Conservation (phyloP, 129 eudicot genomes). For the Chrysanthemum seticuspe region DNA sequence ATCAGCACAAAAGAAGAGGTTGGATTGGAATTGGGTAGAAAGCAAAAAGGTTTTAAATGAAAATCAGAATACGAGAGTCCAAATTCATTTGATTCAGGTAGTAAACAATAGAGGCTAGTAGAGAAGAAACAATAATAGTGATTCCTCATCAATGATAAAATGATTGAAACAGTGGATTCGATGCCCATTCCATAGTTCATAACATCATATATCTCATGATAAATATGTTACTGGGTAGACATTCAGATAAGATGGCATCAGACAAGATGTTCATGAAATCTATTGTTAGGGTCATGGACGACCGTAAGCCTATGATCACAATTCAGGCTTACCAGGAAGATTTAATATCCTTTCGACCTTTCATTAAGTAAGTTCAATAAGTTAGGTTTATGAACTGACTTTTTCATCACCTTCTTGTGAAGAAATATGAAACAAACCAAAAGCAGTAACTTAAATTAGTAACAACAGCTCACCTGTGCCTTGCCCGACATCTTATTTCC, state of each 20-base stretch:
- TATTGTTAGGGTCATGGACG: no score
- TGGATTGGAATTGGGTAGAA: background rate
- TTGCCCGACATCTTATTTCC: conserved; percentile 40
- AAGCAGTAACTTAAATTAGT: background rate
- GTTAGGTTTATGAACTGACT: no score
- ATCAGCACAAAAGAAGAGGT: background rate
- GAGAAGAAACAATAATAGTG: background rate
- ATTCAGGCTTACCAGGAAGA: no score
- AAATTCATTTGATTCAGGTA: no score
- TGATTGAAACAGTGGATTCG: background rate
- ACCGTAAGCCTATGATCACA: no score
- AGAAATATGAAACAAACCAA: conserved; percentile 4
- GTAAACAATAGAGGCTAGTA: no score
- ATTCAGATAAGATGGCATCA: background rate
- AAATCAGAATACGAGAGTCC: no score
- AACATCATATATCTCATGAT: background rate
- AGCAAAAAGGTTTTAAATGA: no score
- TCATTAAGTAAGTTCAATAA: no score
- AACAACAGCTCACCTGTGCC: conserved; percentile 26
- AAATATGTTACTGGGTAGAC: background rate
- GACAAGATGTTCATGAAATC: background rate
- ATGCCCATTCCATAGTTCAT: background rate
- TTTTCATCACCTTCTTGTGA: background rate
- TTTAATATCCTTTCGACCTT: no score
- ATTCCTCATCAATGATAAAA: background rate